Conservation (phyloP, 495 filamentous ascomycete genomes). For the Talaromyces trachyspermus region DNA sequence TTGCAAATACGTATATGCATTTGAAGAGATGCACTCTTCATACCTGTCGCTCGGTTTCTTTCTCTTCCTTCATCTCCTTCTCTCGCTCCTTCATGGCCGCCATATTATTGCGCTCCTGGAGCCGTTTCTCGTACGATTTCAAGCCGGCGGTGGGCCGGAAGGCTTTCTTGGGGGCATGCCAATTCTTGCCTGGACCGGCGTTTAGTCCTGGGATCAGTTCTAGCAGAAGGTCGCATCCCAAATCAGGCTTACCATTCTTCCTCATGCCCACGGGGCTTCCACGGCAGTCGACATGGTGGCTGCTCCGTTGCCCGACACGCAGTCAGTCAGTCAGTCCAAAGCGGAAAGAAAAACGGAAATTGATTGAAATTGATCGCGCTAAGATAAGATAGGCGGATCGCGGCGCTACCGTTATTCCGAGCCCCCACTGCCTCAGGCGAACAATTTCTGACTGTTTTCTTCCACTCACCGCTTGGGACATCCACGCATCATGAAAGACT, state of each 20-base stretch:
- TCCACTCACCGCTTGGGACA: too few species aligned
- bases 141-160: constrained; percentile 76
- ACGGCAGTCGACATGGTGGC: constrained; percentile 10
- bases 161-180: constrained; percentile 74
- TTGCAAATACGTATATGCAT: too few species aligned
- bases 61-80: constrained; percentile 92
- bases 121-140: constrained; percentile 69
- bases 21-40: too few species aligned
- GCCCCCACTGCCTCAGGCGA: constrained; percentile 10
- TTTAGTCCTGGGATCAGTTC: neutral
- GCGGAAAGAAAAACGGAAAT: too few species aligned
- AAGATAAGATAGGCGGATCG: constrained; percentile 34
- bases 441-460: neutral
- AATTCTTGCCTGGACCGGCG: constrained; percentile 76
- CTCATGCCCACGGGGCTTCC: constrained; percentile 30
- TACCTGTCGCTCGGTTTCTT: constrained; percentile 80
- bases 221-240: neutral
- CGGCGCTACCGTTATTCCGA: constrained; percentile 20
- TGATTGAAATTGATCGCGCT: constrained; percentile 33
- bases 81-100: constrained; percentile 79
- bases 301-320: too few species aligned
- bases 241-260: constrained; percentile 32
- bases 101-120: constrained; percentile 54
- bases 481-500: too few species aligned
- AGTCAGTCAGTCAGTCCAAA: too few species aligned